Conservation (phyloP, 2,329 filamentous ascomycete genomes). For the Sclerotinia minor region DNA sequence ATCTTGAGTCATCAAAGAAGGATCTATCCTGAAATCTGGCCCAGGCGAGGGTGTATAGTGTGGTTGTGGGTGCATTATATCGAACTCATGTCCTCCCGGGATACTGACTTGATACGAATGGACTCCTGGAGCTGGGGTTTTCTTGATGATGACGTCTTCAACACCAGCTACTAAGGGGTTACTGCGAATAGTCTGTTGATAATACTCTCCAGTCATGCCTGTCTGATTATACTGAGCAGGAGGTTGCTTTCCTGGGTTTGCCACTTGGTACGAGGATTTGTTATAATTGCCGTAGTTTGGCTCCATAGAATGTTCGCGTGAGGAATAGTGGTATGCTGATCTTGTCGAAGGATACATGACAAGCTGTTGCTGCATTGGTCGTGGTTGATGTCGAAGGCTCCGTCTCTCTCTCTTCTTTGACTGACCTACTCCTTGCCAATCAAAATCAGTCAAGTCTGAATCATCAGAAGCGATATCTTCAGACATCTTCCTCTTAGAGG, state of each 20-base stretch:
- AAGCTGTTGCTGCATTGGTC: constrained; percentile 30
- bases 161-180: constrained; percentile 34
- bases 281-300: constrained; percentile 41
- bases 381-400: constrained; percentile 26
- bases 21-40: constrained; percentile 37
- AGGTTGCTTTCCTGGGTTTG: constrained; percentile 51
- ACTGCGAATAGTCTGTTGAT: constrained; percentile 44
- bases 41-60: constrained; percentile 17
- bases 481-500: constrained; percentile 50
- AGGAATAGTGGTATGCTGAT: constrained; percentile 39
- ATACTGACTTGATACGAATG: constrained; percentile 43
- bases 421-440: constrained; percentile 43
- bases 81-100: constrained; percentile 41
- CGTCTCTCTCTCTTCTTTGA: constrained; percentile 30
- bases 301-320: constrained; percentile 39
- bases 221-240: constrained; percentile 48
- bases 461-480: constrained; percentile 45
- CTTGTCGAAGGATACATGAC: constrained; percentile 37
- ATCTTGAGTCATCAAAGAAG: constrained; percentile 35
- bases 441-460: constrained; percentile 50
- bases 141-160: constrained; percentile 49
- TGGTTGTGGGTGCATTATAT: constrained; percentile 35
- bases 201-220: constrained; percentile 50
- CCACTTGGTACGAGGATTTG: constrained; percentile 52
- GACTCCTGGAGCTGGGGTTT: constrained; percentile 41